phyloP scores from a whole-genome alignment of 148 eudicot species.

The Spergularia bocconei region DNA sequence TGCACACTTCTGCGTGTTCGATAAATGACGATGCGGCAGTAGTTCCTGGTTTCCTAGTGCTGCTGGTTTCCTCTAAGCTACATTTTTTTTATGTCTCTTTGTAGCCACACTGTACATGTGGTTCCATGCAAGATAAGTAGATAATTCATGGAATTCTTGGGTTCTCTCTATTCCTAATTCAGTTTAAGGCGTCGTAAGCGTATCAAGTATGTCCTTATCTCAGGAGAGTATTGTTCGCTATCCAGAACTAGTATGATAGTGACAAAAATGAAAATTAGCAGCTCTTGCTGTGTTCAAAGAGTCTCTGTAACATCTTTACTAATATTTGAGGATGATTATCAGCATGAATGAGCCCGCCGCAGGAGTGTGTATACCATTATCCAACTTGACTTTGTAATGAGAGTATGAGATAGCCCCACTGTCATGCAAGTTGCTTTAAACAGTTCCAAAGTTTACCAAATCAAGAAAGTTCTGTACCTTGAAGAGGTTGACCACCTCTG shows the following conservation, averaged over 20 bases:
- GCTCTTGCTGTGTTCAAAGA: slow-evolving; percentile 27
- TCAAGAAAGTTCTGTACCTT: slow-evolving; percentile 26
- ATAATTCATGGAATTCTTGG: background rate
- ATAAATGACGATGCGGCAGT: too few relatives aligned
- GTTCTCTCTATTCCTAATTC: background rate
- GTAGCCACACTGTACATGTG: background rate
- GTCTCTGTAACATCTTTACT: slow-evolving; percentile 19
- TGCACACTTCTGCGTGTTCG: too few relatives aligned
- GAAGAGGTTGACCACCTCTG: slow-evolving; percentile 28
- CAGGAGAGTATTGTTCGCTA: slow-evolving; percentile 6
- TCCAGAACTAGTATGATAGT: slow-evolving; percentile 19
- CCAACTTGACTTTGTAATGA: slow-evolving; percentile 26
- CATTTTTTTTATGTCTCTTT: too few relatives aligned
- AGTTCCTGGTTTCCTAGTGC: too few relatives aligned
- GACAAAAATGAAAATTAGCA: slow-evolving; percentile 15
- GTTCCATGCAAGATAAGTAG: background rate
- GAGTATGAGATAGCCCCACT: slow-evolving; percentile 24
- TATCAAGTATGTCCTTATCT: slow-evolving; percentile 10
- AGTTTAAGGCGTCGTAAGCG: slow-evolving; percentile 6
- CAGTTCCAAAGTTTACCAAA: slow-evolving; percentile 26
- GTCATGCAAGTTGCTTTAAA: slow-evolving; percentile 33
- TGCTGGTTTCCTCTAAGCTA: too few relatives aligned
- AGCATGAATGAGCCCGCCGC: slow-evolving; percentile 14
- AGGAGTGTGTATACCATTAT: slow-evolving; percentile 20
- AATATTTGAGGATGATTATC: slow-evolving; percentile 5